A percentile compares a stretch with the other conserved stretches of the same genome.
These are phyloP conservation scores for Sporisorium scitamineum DNA, from an alignment of 1,284 basidiomycete species.

Conservation along the genomic window DNA sequence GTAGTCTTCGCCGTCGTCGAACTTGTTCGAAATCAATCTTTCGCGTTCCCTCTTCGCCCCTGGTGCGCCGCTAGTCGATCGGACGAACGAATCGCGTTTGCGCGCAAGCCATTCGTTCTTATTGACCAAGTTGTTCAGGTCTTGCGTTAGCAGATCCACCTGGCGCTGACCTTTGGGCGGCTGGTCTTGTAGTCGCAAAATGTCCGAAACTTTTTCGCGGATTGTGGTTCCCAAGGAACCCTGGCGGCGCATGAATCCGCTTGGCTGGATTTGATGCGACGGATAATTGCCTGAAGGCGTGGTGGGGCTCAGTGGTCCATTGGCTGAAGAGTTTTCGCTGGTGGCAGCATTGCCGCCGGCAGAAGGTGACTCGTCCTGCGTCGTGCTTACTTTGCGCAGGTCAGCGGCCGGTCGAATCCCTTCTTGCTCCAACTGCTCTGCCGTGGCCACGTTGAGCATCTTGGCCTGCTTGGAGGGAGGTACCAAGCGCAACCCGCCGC, in stretches of 20 bases:
- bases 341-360: not conserved
- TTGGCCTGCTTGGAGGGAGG: conserved; percentile 55
- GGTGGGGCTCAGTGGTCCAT: conserved; percentile 27
- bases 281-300: conserved; percentile 30
- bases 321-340: conserved; percentile 20
- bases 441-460: conserved; percentile 31
- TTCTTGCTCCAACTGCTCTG: conserved; percentile 37
- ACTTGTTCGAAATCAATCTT: conserved; percentile 7
- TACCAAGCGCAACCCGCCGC: conserved; percentile 57
- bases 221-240: conserved; percentile 41
- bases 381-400: conserved; percentile 28
- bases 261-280: conserved; percentile 9
- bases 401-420: conserved; percentile 39
- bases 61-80: conserved; percentile 10
- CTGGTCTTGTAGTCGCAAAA: conserved; percentile 45
- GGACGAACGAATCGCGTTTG: conserved; percentile 36
- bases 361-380: conserved; percentile 1
- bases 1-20: conserved; percentile 1
- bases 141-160: conserved; percentile 53
- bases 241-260: conserved; percentile 37
- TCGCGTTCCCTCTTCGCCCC: conserved; percentile 16
- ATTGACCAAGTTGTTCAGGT: conserved; percentile 49
- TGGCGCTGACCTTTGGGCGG: conserved; percentile 51
- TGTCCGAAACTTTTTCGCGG: conserved; percentile 50
- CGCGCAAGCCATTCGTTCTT: conserved; percentile 56